Percentiles rank a stretch among this genome's conserved stretches.
Conservation (phyloP, 805 yeast genomes). For the Lachancea sp. region DNA sequence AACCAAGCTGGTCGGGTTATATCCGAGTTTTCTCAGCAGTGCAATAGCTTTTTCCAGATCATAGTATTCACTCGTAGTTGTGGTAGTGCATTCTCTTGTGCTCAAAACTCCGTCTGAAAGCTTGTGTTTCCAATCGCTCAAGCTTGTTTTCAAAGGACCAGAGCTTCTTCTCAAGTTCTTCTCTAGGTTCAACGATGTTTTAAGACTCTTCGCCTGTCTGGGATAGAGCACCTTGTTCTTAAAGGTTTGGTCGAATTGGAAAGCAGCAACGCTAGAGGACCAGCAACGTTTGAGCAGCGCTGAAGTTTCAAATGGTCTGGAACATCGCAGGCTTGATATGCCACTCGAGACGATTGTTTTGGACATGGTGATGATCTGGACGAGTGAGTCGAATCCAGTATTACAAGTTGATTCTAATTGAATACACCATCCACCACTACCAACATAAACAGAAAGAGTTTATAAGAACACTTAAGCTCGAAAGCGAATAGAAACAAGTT, state of each 20-base stretch:
- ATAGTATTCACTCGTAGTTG: constrained; percentile 68
- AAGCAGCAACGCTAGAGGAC: background rate
- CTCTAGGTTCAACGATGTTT: constrained; percentile 13
- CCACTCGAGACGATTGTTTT: no score
- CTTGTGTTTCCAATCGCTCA: background rate
- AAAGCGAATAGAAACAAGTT: no score
- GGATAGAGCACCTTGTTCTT: background rate
- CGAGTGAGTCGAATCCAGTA: no score
- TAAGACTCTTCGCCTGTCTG: constrained; percentile 14
- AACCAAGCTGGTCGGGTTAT: constrained; percentile 41
- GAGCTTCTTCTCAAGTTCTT: constrained; percentile 17
- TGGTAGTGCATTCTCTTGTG: constrained; percentile 51
- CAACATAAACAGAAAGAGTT: no score
- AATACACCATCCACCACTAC: no score
- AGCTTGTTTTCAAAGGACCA: background rate
- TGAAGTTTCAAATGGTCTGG: background rate
- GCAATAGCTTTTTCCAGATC: constrained; percentile 43
- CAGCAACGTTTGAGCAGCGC: background rate
- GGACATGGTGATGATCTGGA: no score
- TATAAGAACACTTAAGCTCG: no score
- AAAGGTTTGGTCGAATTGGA: background rate
- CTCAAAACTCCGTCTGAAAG: constrained; percentile 5
- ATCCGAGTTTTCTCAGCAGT: constrained; percentile 26
- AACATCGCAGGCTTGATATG: background rate
- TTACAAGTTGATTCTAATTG: no score